Percentiles rank a stretch among this genome's conserved stretches.
Evolutionary conservation across 225 moss, liverwort and hornwort species (phyloP).

Genomic region (Takakia lepidozioides): DNA sequence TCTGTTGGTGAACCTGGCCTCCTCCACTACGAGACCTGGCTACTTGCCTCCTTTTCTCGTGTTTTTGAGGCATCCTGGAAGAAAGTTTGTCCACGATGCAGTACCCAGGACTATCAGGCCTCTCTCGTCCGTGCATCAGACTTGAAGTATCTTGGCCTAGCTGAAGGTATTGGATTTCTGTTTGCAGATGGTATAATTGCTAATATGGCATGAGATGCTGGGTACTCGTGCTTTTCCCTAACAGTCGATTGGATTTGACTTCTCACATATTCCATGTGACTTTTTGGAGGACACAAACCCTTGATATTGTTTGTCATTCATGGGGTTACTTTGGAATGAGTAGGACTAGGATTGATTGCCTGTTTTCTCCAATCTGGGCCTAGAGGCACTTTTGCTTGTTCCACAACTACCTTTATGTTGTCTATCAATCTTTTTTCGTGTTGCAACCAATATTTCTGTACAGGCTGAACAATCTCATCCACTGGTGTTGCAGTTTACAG

Average conservation of each 20-base stretch:
- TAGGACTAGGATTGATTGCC: background rate
- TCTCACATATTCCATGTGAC: too few relatives aligned
- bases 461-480: background rate
- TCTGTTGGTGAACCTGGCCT: slow-evolving; percentile 3
- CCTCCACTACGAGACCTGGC: slow-evolving; percentile 3
- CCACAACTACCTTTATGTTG: background rate
- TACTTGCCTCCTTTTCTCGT: slow-evolving; percentile 4
- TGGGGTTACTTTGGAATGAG: background rate
- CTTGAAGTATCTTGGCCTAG: slow-evolving; percentile 7
- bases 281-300: too few relatives aligned
- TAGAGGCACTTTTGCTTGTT: background rate
- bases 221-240: background rate
- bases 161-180: slow-evolving; percentile 2
- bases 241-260: too few relatives aligned
- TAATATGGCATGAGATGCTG: background rate
- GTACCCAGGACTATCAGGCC: slow-evolving; percentile 1
- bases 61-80: slow-evolving; percentile 9
- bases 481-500: slow-evolving; percentile 5
- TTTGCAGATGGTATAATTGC: background rate
- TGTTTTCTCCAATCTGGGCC: background rate
- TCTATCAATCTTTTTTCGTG: background rate
- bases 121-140: slow-evolving; percentile 5
- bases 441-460: background rate
- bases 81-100: slow-evolving; percentile 6
- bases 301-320: too few relatives aligned